Percentiles rank a stretch among this genome's conserved stretches.
phyloP scores from a whole-genome alignment of 352 stramenopile species.

The Globisporangium spinosum region DNA sequence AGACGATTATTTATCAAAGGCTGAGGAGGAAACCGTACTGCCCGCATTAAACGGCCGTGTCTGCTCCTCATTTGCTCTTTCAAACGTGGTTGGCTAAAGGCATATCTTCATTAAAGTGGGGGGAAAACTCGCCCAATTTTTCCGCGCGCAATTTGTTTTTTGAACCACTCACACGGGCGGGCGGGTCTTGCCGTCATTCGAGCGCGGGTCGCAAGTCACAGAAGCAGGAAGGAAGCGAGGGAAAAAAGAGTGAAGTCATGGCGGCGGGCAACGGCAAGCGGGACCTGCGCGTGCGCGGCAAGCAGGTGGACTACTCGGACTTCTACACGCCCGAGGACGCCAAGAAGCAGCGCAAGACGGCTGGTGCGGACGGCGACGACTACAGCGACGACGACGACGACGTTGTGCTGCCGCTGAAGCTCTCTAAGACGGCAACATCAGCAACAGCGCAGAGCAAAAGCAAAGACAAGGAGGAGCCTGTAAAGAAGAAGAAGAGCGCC shows the following conservation, averaged over 20 bases:
- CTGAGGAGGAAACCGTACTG: neutral
- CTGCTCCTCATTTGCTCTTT: no score
- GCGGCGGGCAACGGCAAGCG: conserved; percentile 26
- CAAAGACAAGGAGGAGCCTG: conserved; percentile 8
- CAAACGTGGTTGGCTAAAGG: neutral
- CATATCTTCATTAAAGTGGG: neutral
- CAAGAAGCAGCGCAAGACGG: conserved; percentile 23
- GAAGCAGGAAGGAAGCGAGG: neutral
- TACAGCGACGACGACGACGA: conserved; percentile 32
- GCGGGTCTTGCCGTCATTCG: conserved; percentile 8
- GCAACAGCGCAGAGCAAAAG: conserved; percentile 17
- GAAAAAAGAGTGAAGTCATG: conserved; percentile 16
- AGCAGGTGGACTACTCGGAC: conserved; percentile 43
- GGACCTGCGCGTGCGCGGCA: conserved; percentile 28
- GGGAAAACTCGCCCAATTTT: conserved; percentile 2
- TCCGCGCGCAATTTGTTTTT: conserved; percentile 11
- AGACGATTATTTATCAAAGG: conserved; percentile 18
- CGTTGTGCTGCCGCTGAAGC: conserved; percentile 17
- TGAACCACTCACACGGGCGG: conserved; percentile 7
- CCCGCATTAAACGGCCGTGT: no score
- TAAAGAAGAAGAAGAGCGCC: conserved; percentile 15
- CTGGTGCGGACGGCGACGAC: conserved; percentile 19
- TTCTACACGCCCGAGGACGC: conserved; percentile 22
- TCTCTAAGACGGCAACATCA: conserved; percentile 7
- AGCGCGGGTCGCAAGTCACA: conserved; percentile 16